Percentiles rank a stretch among this genome's conserved stretches.
These are phyloP conservation scores for Planoprotostelium fungivorum DNA, from an alignment of 78 protist genomes.

Conservation along the genomic window DNA sequence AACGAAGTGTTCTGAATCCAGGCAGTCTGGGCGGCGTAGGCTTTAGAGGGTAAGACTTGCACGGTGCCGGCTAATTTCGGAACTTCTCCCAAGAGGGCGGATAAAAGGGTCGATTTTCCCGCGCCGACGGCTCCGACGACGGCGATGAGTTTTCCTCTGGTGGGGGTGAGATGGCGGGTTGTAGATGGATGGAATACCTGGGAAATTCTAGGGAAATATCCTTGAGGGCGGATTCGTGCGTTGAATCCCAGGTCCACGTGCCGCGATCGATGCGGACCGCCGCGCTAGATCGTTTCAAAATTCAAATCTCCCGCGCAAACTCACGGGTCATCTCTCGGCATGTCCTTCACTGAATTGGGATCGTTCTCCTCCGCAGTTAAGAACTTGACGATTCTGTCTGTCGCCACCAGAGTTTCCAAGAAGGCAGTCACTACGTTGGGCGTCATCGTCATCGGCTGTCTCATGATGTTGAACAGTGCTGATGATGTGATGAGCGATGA, in stretches of 20 bases:
- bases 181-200: no score
- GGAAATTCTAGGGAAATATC: conserved; percentile 7
- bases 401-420: conserved; percentile 71
- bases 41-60: conserved; percentile 48
- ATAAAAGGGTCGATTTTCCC: conserved; percentile 81
- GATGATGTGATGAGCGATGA: not conserved
- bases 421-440: conserved; percentile 61
- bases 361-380: conserved; percentile 30
- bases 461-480: conserved; percentile 80
- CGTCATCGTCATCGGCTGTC: conserved; percentile 78
- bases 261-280: conserved; percentile 24
- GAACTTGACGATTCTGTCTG: conserved; percentile 64
- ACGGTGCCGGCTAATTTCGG: conserved; percentile 35
- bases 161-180: conserved; percentile 28
- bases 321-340: conserved; percentile 2
- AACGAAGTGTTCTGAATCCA: conserved; percentile 92
- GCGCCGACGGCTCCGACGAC: conserved; percentile 85
- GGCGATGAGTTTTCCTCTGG: conserved; percentile 41
- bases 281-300: not conserved
- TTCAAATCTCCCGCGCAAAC: not conserved
- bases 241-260: conserved; percentile 39
- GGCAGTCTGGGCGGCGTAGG: conserved; percentile 80
- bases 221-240: conserved; percentile 11
- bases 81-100: conserved; percentile 77
- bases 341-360: conserved; percentile 30